These are phyloP conservation scores for Cornus controversa DNA, from an alignment of 148 eudicot species.

Conservation along the genomic window DNA sequence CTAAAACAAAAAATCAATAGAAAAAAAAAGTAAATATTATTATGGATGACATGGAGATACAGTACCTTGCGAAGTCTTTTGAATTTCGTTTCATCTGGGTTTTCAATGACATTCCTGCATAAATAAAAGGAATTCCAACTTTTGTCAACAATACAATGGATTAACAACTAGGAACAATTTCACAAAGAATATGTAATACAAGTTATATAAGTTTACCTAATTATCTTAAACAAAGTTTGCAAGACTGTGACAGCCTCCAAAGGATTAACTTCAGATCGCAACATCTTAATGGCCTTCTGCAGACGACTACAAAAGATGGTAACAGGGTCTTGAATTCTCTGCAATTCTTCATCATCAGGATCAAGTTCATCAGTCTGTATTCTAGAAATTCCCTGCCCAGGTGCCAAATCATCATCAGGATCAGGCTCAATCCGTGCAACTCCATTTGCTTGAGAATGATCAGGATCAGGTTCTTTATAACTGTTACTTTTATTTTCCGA, in stretches of 20 bases:
- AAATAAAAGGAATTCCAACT: constrained; percentile 6
- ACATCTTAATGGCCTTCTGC: constrained; percentile 52
- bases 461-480: constrained; percentile 44
- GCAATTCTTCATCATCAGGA: constrained; percentile 70
- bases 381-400: constrained; percentile 10
- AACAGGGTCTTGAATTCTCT: constrained; percentile 81
- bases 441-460: constrained; percentile 27
- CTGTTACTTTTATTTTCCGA: no score
- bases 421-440: constrained; percentile 21
- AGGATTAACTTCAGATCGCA: constrained; percentile 52
- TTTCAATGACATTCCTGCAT: constrained; percentile 74
- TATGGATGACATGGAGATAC: neutral
- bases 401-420: constrained; percentile 25
- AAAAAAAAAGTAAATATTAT: neutral
- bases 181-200: neutral
- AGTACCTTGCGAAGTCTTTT: constrained; percentile 80
- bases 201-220: constrained; percentile 34
- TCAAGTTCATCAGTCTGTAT: constrained; percentile 48
- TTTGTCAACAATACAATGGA: constrained; percentile 7
- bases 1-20: neutral
- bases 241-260: constrained; percentile 42
- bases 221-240: constrained; percentile 75
- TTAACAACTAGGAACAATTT: neutral
- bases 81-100: constrained; percentile 71
- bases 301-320: constrained; percentile 46